phyloP scores from a whole-genome alignment of 306 rosid genomes.

The Prunus davidiana region DNA sequence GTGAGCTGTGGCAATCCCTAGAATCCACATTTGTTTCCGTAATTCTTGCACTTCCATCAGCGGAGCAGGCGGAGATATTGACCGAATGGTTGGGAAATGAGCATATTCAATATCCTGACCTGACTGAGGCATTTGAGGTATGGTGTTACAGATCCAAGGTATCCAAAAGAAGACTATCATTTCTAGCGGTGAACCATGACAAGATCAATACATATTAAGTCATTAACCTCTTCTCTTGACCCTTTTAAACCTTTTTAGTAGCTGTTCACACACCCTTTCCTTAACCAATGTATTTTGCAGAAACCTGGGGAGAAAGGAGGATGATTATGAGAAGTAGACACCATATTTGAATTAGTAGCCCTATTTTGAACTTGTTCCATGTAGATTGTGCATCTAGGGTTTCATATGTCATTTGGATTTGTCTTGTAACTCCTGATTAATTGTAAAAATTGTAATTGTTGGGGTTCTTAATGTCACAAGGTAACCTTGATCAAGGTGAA shows the following conservation, averaged over 20 bases:
- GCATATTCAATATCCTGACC: slow-evolving; percentile 69
- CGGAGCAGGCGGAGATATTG: slow-evolving; percentile 81
- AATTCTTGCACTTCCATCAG: slow-evolving; percentile 81
- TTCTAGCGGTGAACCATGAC: slow-evolving; percentile 47
- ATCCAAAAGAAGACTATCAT: slow-evolving; percentile 70
- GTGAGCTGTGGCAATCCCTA: slow-evolving; percentile 78
- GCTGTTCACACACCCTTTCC: slow-evolving; percentile 1
- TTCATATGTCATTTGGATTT: slow-evolving; percentile 7
- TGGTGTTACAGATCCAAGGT: slow-evolving; percentile 92
- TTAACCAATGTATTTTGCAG: slow-evolving; percentile 24
- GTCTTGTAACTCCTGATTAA: slow-evolving; percentile 30
- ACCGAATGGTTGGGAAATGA: slow-evolving; percentile 66
- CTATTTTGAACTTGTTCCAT: neutral
- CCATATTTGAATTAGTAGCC: neutral
- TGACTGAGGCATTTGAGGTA: slow-evolving; percentile 84
- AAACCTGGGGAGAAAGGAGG: slow-evolving; percentile 5
- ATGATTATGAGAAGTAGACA: slow-evolving; percentile 5
- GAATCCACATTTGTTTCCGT: slow-evolving; percentile 76
- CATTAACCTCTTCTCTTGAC: slow-evolving; percentile 27
- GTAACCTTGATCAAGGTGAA: slow-evolving; percentile 20
- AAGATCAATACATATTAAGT: slow-evolving; percentile 38
- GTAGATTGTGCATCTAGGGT: slow-evolving; percentile 16
- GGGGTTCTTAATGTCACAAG: slow-evolving; percentile 16
- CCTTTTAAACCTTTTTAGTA: slow-evolving; percentile 11
- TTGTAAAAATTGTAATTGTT: slow-evolving; percentile 25